Base-by-base conservation (phyloP, 192 early-diverging fungal species). In the Haplosporangium gracile region DNA sequence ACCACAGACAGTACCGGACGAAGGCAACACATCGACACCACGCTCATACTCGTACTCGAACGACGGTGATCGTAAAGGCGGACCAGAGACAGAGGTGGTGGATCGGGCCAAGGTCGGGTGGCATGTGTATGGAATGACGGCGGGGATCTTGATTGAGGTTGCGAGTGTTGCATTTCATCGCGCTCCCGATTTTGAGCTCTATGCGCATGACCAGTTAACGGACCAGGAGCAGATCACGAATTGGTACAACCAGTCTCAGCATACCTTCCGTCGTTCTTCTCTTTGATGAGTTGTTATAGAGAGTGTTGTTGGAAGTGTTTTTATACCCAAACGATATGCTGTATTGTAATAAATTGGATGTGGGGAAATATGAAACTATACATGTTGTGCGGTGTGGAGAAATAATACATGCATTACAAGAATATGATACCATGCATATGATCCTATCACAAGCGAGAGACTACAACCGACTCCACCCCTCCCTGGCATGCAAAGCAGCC, bases 51-150 rank as follows among this genome's bases (percentile, higher is more conserved):
- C 60, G 5, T 60, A 60, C 26, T 26, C 60, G 8, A 29, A 72
- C 43, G n/a, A 47, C 15, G 24, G n/a, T 15, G 71, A 72, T 26
- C 11, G n/a, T 11, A 16, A n/a, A 5, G 29, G 20, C 5, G 49
- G 49, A 22, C 20, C 26, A 11, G 29, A 26, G 20, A 9, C 34
- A 22, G 29, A 77, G 34, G 11, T 69, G 38, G 65, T 69, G 51
- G 72, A 82, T 76, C 74, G 74, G 13, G 18, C 81, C n/a, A 45
- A 71, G 6, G 70, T 72, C 47, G 78, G 79, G 18, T 86, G 84
- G 84, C n/a, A 72, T 36, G 79, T 86, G 6, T 86, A 81, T 45
- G 84, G 84, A 0, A 20, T 86, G 60, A 86, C 84, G 20, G 84
- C 84, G 47, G 70, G 72, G 2, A 68, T 81, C 11, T 40, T 86